A percentile compares a stretch with the other conserved stretches of the same genome.
These are phyloP conservation scores for Mimosa bimucronata DNA, from an alignment of 306 rosid species.

Conservation along the genomic window DNA sequence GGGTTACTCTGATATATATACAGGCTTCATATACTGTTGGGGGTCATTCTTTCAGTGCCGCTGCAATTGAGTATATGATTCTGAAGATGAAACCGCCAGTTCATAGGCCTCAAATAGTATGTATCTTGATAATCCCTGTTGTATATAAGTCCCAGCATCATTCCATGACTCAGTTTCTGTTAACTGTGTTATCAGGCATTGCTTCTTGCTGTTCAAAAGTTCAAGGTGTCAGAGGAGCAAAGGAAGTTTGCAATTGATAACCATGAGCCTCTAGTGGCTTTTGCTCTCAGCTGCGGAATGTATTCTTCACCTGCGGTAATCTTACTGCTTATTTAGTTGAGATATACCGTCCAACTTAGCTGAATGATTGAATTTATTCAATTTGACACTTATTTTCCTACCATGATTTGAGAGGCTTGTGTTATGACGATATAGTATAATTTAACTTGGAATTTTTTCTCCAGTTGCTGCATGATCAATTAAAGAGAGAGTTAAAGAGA, in stretches of 20 bases:
- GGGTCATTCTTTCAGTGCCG: constrained; percentile 73
- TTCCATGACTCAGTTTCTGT: neutral
- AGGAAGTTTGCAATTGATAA: constrained; percentile 50
- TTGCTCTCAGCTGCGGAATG: constrained; percentile 72
- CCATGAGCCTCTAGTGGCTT: constrained; percentile 62
- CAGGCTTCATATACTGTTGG: constrained; percentile 82
- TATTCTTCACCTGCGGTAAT: constrained; percentile 79
- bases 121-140: neutral
- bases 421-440: neutral
- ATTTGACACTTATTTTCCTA: neutral
- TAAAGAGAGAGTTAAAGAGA: neutral
- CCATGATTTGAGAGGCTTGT: neutral
- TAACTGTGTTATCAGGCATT: constrained; percentile 53
- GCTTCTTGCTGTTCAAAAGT: constrained; percentile 81
- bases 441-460: neutral
- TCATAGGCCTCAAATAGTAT: constrained; percentile 83
- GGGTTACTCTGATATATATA: neutral
- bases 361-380: neutral
- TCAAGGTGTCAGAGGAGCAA: constrained; percentile 70
- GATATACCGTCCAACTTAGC: neutral
- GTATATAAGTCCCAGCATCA: neutral
- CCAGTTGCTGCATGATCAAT: neutral
- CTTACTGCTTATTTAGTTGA: neutral
- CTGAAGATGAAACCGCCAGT: constrained; percentile 76
- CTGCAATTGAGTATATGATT: constrained; percentile 67